Base-by-base conservation (phyloP, 305 asterid genomes). In the Plantago coronopus region DNA sequence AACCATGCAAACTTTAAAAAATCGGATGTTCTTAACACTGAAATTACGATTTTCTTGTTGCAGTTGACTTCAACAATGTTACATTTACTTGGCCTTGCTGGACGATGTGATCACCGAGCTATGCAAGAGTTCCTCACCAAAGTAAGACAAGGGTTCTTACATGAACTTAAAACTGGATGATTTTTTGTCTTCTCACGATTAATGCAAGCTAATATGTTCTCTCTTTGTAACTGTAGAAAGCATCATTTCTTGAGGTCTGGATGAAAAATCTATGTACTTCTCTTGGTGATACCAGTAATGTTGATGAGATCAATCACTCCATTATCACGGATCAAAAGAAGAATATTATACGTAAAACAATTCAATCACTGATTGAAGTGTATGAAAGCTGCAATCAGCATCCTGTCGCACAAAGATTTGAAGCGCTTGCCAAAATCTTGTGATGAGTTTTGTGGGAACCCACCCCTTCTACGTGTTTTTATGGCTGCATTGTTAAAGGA, bases 11-110 rank as follows among this genome's bases (percentile, higher is more conserved):
- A 34, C 11, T n/a, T 48, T 11, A 9, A 12, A 38, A 12, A 12
- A 0, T 38, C 16, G 44, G 44, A 19, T 19, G 15, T 20, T 2
- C 55, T 12, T 49, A 20, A n/a, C 44, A 53, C 63, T 53, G 43
- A 14, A 40, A 40, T 42, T 72, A 15, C 12, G 16, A 11, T 17
- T 42, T 68, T 47, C 54, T 70, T 64, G 59, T 74, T 71, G 66
- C 95, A 91, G 98, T 65, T 91, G 76, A 88, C 98, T 62, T 82
- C 95, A 54, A 91, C 96, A 62, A 74, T 82, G 94, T 63, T 91
- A 80, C 98, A 91, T 75, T 73, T 91, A 68, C 84, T 91, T 73
- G 77, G 89, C 66, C 91, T 91, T 75, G 90, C 94, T 71, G 78
- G 96, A 23, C 70, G 51, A 74, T 79, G 79, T 18, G 78, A 78